Conservation (phyloP, 2,329 filamentous ascomycete species). For the Apiospora rasikravindrae region DNA sequence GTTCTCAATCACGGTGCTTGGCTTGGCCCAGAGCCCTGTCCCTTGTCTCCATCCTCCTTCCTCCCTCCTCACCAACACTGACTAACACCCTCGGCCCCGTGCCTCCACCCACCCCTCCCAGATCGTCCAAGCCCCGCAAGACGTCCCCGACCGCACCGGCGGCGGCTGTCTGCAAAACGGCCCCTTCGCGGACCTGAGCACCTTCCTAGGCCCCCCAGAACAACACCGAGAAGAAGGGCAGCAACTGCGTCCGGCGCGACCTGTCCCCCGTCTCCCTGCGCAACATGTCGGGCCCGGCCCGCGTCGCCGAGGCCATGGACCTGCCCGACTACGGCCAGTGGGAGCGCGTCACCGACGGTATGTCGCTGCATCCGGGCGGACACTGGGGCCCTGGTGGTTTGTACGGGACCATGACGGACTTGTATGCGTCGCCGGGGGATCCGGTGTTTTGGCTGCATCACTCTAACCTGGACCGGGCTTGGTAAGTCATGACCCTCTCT, state of each 20-base stretch:
- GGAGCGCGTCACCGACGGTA: neutral
- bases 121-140: slow-evolving; percentile 1
- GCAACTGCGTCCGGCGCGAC: slow-evolving; percentile 6
- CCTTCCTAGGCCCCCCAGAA: slow-evolving; percentile 5
- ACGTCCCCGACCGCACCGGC: slow-evolving; percentile 18
- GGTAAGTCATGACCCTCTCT: neutral
- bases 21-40: neutral
- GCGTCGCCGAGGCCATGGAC: neutral
- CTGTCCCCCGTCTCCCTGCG: neutral
- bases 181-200: slow-evolving; percentile 9
- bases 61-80: neutral
- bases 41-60: too few relatives aligned
- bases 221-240: neutral
- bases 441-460: slow-evolving; percentile 23
- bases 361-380: slow-evolving; percentile 19
- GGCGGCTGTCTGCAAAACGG: slow-evolving; percentile 12
- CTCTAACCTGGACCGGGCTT: slow-evolving; percentile 20
- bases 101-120: neutral
- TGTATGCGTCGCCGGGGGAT: slow-evolving; percentile 20
- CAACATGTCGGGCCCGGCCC: neutral
- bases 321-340: neutral
- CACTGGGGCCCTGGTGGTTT: slow-evolving; percentile 21
- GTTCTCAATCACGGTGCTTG: neutral
- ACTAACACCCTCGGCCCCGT: neutral
- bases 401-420: slow-evolving; percentile 23